Conservation (phyloP, 495 filamentous ascomycete species). For the Achaetomiella virescens region DNA sequence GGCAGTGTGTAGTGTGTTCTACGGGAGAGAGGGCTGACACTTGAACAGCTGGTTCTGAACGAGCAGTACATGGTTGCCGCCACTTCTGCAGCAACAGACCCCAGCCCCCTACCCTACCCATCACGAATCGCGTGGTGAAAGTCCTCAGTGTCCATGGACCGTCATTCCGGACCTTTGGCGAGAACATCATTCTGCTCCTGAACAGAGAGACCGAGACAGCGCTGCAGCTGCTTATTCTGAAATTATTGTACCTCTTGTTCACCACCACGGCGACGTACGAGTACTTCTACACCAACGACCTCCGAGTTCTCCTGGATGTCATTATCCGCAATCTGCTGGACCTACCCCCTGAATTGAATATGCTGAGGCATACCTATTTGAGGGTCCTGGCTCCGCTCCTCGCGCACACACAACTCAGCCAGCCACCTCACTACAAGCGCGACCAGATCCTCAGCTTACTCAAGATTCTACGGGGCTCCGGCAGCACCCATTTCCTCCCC, state of each 20-base stretch:
- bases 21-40: neutral
- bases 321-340: constrained; percentile 94
- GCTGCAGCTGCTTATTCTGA: constrained; percentile 88
- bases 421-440: constrained; percentile 83
- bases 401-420: constrained; percentile 79
- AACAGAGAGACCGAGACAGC: constrained; percentile 94
- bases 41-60: constrained; percentile 77
- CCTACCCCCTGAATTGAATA: constrained; percentile 70
- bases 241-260: constrained; percentile 90
- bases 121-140: constrained; percentile 93
- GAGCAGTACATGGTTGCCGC: constrained; percentile 94
- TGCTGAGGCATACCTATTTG: constrained; percentile 94
- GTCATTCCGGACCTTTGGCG: constrained; percentile 87
- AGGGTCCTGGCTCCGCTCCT: constrained; percentile 87
- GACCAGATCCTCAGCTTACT: constrained; percentile 76
- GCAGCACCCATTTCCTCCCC: constrained; percentile 78
- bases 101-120: constrained; percentile 39
- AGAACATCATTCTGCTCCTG: constrained; percentile 92
- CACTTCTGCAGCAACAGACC: constrained; percentile 50
- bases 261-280: constrained; percentile 86
- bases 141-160: constrained; percentile 71
- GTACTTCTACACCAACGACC: constrained; percentile 97
- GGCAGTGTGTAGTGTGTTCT: neutral
- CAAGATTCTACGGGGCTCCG: constrained; percentile 53
- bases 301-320: constrained; percentile 90